phyloP scores from a whole-genome alignment of 2,329 filamentous ascomycete species.

The Curvularia spicifera region DNA sequence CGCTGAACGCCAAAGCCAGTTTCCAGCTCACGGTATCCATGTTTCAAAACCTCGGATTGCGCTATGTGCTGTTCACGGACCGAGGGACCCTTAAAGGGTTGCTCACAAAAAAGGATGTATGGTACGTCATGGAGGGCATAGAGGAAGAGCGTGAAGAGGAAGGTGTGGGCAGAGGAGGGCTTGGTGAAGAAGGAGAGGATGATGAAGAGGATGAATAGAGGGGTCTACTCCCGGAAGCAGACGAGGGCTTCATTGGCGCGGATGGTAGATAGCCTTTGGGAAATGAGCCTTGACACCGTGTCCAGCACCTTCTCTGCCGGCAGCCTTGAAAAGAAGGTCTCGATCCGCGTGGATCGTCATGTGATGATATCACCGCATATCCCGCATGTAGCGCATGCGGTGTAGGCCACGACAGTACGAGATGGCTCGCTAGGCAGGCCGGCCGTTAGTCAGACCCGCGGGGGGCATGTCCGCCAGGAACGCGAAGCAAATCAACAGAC shows the following conservation, averaged over 20 bases:
- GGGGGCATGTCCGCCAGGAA: slow-evolving; percentile 5
- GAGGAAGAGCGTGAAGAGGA: slow-evolving; percentile 43
- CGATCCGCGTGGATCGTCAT: slow-evolving; percentile 1
- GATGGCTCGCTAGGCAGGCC: slow-evolving; percentile 11
- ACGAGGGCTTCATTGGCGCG: slow-evolving; percentile 28
- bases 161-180: slow-evolving; percentile 48
- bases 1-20: slow-evolving; percentile 75
- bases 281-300: slow-evolving; percentile 9
- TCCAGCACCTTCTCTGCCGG: slow-evolving; percentile 1
- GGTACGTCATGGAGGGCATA: slow-evolving; percentile 80
- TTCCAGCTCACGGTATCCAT: slow-evolving; percentile 88
- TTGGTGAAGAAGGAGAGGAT: slow-evolving; percentile 41
- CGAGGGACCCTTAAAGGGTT: slow-evolving; percentile 81
- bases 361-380: slow-evolving; percentile 6
- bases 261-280: slow-evolving; percentile 14
- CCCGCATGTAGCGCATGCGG: slow-evolving; percentile 9
- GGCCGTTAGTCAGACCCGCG: slow-evolving; percentile 8
- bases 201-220: slow-evolving; percentile 48
- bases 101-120: slow-evolving; percentile 96
- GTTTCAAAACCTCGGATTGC: slow-evolving; percentile 91
- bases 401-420: slow-evolving; percentile 2
- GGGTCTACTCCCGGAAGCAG: slow-evolving; percentile 46
- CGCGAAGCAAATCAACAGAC: slow-evolving; percentile 3
- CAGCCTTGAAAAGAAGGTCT: background rate
- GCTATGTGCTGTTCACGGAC: slow-evolving; percentile 88